Base-by-base conservation (phyloP, 108 stramenopile genomes). In the Nitzschia sp. region DNA sequence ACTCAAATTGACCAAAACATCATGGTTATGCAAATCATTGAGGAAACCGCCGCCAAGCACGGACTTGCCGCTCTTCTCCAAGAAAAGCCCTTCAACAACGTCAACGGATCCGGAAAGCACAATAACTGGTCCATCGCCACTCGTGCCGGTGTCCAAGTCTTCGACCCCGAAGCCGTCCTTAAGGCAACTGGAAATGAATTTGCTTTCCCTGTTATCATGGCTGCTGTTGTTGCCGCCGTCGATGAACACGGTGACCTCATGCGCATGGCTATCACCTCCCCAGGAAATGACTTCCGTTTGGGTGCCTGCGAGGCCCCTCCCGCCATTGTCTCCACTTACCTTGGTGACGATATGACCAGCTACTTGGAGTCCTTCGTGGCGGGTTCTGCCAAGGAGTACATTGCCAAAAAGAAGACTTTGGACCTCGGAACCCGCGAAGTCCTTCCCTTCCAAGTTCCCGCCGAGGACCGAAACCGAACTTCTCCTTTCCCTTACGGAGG, bases 61-160 rank as follows among this genome's bases (percentile, higher is more conserved):
- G 97, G 97, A 45, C 78, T 98, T 58, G 88, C 93, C 21, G 96
- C 94, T n/a, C 85, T 98, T 61, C 69, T 95, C 62, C 96, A 96
- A 68, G 97, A 98, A 81, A 98, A 98, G 91, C 97, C 97, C 22
- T 98, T 98, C 87, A 86, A 93, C 53, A 87, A 93, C 62, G 83
- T 98, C 66, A 98, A 98, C 69, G 97, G 97, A 61, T 86, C 84
- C 38, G 96, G 97, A 62, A 98, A 98, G 89, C 96, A 98, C 88
- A 96, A 94, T 75, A 96, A 96, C 81, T 98, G 97, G 97, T 87
- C 86, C 70, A 85, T 98, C 66, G 91, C 88, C 45, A 96, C 92
- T 26, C 80, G 79, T 27, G 81, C 85, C 64, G 96, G 96, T 27
- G 71, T 89, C 72, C 89, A 94, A 72, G 63, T 94, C 53, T 73